Conservation (phyloP, 805 yeast genomes). For the Nakazawaea pomicola region DNA sequence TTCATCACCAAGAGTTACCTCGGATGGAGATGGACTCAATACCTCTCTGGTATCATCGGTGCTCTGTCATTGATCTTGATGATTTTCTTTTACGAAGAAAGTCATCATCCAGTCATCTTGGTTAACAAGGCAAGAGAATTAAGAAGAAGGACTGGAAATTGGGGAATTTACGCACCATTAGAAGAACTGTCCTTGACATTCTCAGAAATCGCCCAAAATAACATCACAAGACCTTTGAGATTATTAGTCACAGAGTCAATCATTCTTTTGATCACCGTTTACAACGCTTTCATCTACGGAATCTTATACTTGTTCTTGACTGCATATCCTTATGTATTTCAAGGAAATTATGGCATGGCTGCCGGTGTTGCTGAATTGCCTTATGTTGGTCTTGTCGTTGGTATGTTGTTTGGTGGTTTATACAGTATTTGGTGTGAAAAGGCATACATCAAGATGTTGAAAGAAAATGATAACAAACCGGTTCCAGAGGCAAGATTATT, state of each 20-base stretch:
- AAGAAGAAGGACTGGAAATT: conserved; percentile 66
- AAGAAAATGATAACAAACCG: conserved; percentile 49
- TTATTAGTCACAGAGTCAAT: conserved; percentile 72
- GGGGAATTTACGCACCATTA: conserved; percentile 79
- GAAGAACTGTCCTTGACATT: conserved; percentile 55
- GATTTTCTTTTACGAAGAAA: conserved; percentile 50
- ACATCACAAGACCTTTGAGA: conserved; percentile 59
- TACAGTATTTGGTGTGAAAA: conserved; percentile 52
- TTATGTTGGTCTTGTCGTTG: conserved; percentile 69
- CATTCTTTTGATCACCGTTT: conserved; percentile 57
- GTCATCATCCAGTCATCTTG: conserved; percentile 66
- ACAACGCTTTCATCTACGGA: conserved; percentile 78
- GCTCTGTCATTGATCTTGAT: conserved; percentile 34
- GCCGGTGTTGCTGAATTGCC: conserved; percentile 74
- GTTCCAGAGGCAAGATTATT: conserved; percentile 79
- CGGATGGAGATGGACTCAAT: conserved; percentile 84
- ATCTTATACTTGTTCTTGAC: conserved; percentile 68
- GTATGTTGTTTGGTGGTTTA: conserved; percentile 55
- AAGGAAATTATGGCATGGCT: conserved; percentile 51
- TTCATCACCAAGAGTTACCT: conserved; percentile 52
- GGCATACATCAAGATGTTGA: conserved; percentile 41
- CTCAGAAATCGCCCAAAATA: conserved; percentile 56
- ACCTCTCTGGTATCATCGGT: conserved; percentile 61
- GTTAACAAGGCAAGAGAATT: conserved; percentile 57
- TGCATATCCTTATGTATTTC: conserved; percentile 72